These are phyloP conservation scores for Lentinula aciculospora DNA, from an alignment of 768 basidiomycete species.

Conservation along the genomic window DNA sequence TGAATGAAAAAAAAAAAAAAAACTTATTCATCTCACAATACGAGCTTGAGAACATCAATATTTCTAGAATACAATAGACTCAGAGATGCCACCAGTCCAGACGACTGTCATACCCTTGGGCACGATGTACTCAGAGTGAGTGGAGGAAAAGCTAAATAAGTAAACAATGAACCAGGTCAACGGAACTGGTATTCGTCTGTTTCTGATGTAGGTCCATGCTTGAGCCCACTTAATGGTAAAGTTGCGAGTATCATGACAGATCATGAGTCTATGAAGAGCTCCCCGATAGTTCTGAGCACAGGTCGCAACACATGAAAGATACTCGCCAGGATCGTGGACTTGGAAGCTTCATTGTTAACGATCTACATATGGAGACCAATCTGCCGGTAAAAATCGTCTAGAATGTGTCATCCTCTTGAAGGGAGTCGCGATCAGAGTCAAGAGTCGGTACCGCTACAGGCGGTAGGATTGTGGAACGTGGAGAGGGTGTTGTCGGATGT, in stretches of 20 bases:
- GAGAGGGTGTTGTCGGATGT: background rate
- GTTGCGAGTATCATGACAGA: background rate
- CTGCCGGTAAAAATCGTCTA: too few relatives aligned
- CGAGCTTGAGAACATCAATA: background rate
- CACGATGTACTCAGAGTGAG: too few relatives aligned
- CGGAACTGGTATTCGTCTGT: background rate
- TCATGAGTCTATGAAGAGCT: background rate
- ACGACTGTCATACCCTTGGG: too few relatives aligned
- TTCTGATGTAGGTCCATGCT: background rate
- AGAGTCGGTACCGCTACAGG: background rate
- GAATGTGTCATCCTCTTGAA: background rate
- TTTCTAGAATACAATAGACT: background rate
- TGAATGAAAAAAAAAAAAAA: background rate
- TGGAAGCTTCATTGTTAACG: too few relatives aligned
- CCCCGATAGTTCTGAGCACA: background rate
- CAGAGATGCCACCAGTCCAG: too few relatives aligned
- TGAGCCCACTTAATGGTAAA: background rate
- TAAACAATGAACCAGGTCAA: background rate
- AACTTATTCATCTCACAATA: background rate
- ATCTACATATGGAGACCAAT: too few relatives aligned
- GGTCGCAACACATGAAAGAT: too few relatives aligned
- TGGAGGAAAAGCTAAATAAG: background rate
- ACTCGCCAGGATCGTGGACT: too few relatives aligned
- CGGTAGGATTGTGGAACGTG: background rate
- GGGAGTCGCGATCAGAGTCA: background rate